Evolutionary conservation across 1,139 yeast genomes (phyloP).

Genomic region (Saccharomycopsis hybrid): DNA sequence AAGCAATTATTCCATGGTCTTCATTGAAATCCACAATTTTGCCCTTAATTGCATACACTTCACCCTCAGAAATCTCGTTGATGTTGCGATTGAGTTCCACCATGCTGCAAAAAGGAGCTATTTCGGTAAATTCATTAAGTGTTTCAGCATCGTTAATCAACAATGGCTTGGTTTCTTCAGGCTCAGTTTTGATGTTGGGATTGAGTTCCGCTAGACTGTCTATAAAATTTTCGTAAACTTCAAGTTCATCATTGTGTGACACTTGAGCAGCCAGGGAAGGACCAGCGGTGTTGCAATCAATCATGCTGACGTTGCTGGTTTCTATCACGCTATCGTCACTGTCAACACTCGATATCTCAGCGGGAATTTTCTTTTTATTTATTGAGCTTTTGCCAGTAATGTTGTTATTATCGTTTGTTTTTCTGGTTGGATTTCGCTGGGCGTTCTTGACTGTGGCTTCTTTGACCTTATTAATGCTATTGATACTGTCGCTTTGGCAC

Average conservation of each 20-base stretch:
- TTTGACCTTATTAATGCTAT: too few relatives aligned
- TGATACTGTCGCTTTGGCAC: too few relatives aligned
- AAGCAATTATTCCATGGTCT: background rate
- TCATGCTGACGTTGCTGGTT: background rate
- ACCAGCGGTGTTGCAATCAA: background rate
- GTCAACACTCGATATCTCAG: background rate
- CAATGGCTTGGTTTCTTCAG: background rate
- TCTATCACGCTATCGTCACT: background rate
- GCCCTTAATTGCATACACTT: slow-evolving; percentile 3
- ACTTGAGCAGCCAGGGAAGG: too few relatives aligned
- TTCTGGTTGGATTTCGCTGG: too few relatives aligned
- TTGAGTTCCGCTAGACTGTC: background rate
- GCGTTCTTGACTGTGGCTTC: too few relatives aligned
- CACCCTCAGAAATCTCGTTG: background rate
- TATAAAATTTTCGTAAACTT: background rate
- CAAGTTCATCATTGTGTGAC: background rate
- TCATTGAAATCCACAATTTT: slow-evolving; percentile 11
- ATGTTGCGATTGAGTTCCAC: background rate
- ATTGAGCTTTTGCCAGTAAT: too few relatives aligned
- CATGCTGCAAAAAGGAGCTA: background rate
- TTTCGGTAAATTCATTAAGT: background rate
- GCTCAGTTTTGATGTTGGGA: background rate
- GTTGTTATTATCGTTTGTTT: too few relatives aligned
- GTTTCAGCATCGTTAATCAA: background rate
- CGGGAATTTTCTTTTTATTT: background rate